phyloP scores from a whole-genome alignment of 371 early-diverging fungal genomes.

The Circinella minor region DNA sequence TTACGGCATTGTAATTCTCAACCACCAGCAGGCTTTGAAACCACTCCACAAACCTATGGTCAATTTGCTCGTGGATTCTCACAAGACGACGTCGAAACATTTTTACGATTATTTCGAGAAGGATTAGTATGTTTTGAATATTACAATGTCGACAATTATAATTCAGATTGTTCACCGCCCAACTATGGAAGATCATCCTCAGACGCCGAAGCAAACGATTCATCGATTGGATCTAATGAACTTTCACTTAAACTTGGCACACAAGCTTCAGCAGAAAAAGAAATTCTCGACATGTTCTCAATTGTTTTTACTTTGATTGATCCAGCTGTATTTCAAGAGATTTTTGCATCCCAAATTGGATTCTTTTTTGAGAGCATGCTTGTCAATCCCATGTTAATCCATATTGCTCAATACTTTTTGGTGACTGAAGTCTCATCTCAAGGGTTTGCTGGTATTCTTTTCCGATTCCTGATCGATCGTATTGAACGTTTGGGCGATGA shows the following conservation, averaged over 20 bases:
- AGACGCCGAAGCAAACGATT: constrained; percentile 26
- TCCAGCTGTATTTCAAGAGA: constrained; percentile 93
- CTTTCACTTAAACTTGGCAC: constrained; percentile 45
- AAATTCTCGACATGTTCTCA: constrained; percentile 91
- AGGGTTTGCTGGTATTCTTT: constrained; percentile 79
- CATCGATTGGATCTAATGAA: constrained; percentile 40
- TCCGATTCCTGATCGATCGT: constrained; percentile 81
- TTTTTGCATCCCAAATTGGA: constrained; percentile 88
- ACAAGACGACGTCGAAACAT: constrained; percentile 72
- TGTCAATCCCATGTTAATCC: constrained; percentile 78
- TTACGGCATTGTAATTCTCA: constrained; percentile 78
- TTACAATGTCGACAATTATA: constrained; percentile 76
- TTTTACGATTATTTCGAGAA: constrained; percentile 79
- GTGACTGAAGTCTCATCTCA: constrained; percentile 79
- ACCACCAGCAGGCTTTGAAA: constrained; percentile 44
- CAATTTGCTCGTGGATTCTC: constrained; percentile 69
- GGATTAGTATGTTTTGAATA: constrained; percentile 90
- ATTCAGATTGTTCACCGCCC: constrained; percentile 52
- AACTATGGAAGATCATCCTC: constrained; percentile 17
- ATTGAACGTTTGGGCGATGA: constrained; percentile 84
- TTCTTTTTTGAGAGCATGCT: constrained; percentile 86
- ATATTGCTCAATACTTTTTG: constrained; percentile 90
- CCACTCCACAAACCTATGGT: constrained; percentile 35
- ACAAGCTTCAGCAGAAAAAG: constrained; percentile 81
- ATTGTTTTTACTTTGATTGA: constrained; percentile 88